Base-by-base conservation (phyloP, 2,329 filamentous ascomycete genomes). In the Exophiala viscosa region DNA sequence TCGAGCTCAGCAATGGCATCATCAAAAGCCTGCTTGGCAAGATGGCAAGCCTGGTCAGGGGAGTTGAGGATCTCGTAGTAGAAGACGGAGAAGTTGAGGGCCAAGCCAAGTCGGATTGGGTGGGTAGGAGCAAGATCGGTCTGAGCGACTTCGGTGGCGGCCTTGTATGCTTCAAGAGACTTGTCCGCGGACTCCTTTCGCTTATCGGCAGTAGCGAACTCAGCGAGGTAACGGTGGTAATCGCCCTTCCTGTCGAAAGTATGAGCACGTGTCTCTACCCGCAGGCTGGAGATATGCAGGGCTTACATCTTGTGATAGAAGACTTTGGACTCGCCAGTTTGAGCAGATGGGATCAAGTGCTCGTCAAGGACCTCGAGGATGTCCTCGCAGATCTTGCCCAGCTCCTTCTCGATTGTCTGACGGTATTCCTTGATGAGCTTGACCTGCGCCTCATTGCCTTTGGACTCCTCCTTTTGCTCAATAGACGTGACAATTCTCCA, bases 61-160 rank as follows among this genome's bases (percentile, higher is more conserved):
- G 92, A 90, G 82, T 97, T 99, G 69, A 97, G 82, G 73, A 97
- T 99, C 85, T 99, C 89, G 76, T 99, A 99, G 86, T 97, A 97
- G 83, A 96, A 97, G 69, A 96, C 91, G 62, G 91, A 96, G 82
- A 95, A 95, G 86, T 95, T 95, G 64, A 95, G 82, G 66, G 90
- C 90, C 63, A 95, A 84, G 72, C 90, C 90, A 62, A 95, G 87
- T 69, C 90, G 89, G 76, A 95, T 95, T 69, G 90, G 90, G 81
- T 95, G 90, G 53, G 90, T 95, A 60, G 90, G 90, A 60, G 90
- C 86, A 65, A 95, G 85, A 74, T 93, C 89, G 66, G 88, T 92
- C 73, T 88, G 84, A 60, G 90, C 89, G 67, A 95, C 88, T 74
- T 95, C 89, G 69, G 89, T 95, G 68, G 90, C 89, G 70, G 84